Evolutionary conservation across 2,329 filamentous ascomycete genomes (phyloP), one percentile per base, ranked within the genome.

Genomic region (Fusarium oxysporum): DNA sequence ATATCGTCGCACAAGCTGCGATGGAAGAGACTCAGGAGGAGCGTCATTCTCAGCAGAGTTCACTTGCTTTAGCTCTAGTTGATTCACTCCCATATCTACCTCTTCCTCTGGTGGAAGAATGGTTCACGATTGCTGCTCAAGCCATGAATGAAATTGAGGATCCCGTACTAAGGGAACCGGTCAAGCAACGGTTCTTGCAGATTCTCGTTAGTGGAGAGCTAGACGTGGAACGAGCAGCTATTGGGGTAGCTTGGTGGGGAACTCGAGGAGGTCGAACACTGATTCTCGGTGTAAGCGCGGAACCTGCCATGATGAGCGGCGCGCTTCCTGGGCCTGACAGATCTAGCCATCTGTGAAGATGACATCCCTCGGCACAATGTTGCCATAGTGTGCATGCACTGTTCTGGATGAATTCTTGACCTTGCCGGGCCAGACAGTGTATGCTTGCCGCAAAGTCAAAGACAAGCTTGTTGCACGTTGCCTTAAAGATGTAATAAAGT

Each of bases 171-270:
- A 87, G 91, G 47, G 87, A 91, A 51, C 84, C 86, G 5, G 93
- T 91, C 41, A 90, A 91, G 78, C 87, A 90, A 71, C 86, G 94
- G 55, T 92, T 97, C 80, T 95, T 93, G 91, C 91, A 96, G 65
- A 88, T 94, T 6, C 82, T 97, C 14, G 91, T 91, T 44, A 91
- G 88, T 75, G 94, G 94, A 7, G 94, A 97, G 83, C 92, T 97
- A 90, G 95, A 97, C 81, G 92, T 97, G 30, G 93, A 97, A 79
- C 88, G 94, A 67, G 92, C 93, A 11, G 90, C 92, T 44, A 87
- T 93, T 37, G 94, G 92, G 54, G 92, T 97, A 23, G 89, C 90
- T 5, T 98, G 95, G 95, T 97, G 95, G 95, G 93, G 91, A 16
- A 87, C 86, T 17, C 82, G 82, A 40, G 88, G 88, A 11, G 88